These are phyloP conservation scores for Zygosaccharomyces siamensis DNA, from an alignment of 805 yeast species.

Conservation along the genomic window DNA sequence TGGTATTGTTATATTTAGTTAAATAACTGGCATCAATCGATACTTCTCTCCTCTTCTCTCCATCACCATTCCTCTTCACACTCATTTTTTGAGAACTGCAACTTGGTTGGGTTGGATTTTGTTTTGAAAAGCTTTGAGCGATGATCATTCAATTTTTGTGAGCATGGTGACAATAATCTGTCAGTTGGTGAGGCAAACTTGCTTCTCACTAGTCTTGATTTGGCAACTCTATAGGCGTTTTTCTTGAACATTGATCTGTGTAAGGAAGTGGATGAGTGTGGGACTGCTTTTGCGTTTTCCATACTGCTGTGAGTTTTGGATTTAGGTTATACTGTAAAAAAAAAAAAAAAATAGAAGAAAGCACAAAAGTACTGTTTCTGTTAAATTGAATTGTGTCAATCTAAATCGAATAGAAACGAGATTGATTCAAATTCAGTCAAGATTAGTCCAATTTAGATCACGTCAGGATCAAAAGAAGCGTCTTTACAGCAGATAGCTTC, in stretches of 20 bases:
- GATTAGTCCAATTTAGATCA: no score
- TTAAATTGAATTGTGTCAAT: background rate
- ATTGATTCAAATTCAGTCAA: no score
- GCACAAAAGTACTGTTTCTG: no score
- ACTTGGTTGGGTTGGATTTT: slow-evolving; percentile 20
- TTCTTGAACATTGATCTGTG: slow-evolving; percentile 28
- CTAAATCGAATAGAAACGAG: background rate
- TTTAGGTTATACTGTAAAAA: background rate
- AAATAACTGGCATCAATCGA: background rate
- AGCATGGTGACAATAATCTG: slow-evolving; percentile 52
- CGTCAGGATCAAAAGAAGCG: no score
- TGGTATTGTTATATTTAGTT: slow-evolving; percentile 1
- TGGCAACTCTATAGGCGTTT: slow-evolving; percentile 8
- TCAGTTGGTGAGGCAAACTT: slow-evolving; percentile 54
- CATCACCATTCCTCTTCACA: slow-evolving; percentile 5
- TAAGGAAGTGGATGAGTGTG: slow-evolving; percentile 9
- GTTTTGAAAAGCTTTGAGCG: slow-evolving; percentile 31
- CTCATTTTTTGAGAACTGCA: slow-evolving; percentile 12
- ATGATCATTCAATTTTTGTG: slow-evolving; percentile 50
- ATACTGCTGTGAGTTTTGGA: background rate
- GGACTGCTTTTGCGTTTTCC: slow-evolving; percentile 5
- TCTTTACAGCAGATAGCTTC: no score
- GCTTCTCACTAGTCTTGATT: slow-evolving; percentile 16
- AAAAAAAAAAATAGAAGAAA: background rate
- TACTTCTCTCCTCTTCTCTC: background rate